A percentile compares a stretch with the other conserved stretches of the same genome.
Conservation (phyloP, 2,329 filamentous ascomycete genomes). For the Aureobasidium namibiae region DNA sequence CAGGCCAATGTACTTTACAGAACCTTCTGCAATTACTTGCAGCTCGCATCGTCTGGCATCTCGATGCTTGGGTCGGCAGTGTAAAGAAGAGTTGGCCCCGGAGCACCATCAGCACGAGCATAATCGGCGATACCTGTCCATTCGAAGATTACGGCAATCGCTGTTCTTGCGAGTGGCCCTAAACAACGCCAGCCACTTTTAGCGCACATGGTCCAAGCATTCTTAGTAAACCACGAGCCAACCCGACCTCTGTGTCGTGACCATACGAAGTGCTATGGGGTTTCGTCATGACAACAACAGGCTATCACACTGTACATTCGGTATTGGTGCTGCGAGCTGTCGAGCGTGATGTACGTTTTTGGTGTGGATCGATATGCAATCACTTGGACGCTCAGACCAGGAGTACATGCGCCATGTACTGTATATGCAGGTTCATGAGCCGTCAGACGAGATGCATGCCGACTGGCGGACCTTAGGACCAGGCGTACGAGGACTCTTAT, state of each 20-base stretch:
- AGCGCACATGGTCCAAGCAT: conserved; percentile 8
- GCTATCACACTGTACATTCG: neutral
- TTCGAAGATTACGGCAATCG: neutral
- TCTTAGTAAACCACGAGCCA: conserved; percentile 1
- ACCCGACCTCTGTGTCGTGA: neutral
- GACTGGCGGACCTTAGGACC: neutral
- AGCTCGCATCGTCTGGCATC: conserved; percentile 4
- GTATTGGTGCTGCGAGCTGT: neutral
- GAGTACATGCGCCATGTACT: neutral
- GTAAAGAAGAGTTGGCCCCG: conserved; percentile 2
- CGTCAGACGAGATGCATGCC: conserved; percentile 8
- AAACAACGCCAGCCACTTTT: conserved; percentile 10
- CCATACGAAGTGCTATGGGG: too few species aligned
- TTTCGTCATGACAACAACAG: neutral
- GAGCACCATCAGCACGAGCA: conserved; percentile 6
- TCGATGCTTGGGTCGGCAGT: conserved; percentile 8
- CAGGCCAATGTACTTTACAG: conserved; percentile 4
- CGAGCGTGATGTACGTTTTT: neutral
- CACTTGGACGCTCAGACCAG: neutral
- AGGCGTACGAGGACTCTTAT: neutral
- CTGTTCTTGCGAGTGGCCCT: neutral
- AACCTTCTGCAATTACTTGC: conserved; percentile 8
- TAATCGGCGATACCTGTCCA: conserved; percentile 11
- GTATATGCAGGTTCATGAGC: conserved; percentile 2
- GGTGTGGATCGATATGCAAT: conserved; percentile 8